Conservation (phyloP, 306 rosid genomes). For the Cucurbita moschata region DNA sequence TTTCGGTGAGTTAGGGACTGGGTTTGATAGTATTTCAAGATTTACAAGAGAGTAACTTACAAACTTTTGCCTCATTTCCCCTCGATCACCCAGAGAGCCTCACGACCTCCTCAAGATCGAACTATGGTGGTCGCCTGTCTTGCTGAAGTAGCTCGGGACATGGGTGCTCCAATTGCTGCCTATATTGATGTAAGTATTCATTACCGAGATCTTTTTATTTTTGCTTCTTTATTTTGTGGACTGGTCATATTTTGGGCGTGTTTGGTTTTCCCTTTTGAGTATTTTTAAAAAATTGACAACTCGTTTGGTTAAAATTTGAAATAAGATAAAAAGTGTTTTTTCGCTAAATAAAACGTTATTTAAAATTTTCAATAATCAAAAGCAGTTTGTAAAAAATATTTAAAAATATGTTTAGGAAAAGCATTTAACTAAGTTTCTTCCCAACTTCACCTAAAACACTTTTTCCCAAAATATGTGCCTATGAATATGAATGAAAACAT, state of each 20-base stretch:
- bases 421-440: neutral
- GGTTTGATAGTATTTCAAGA: conserved; percentile 2
- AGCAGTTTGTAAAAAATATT: neutral
- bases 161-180: conserved; percentile 89
- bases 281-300: neutral
- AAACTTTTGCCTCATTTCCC: neutral
- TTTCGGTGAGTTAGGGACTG: conserved; percentile 46
- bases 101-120: conserved; percentile 78
- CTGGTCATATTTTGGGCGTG: neutral
- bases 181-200: conserved; percentile 63
- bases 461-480: neutral
- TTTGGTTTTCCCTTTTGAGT: neutral
- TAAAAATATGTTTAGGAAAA: neutral
- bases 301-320: neutral
- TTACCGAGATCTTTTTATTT: neutral
- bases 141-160: conserved; percentile 96
- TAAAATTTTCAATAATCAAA: neutral
- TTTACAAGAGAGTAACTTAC: neutral
- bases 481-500: neutral
- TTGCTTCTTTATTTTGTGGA: neutral
- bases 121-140: conserved; percentile 99
- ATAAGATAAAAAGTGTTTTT: neutral
- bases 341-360: neutral
- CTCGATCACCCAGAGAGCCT: conserved; percentile 54
- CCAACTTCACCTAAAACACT: neutral